Percentiles rank a stretch among this genome's conserved stretches.
These are phyloP conservation scores for Ustilago sp. DNA, from an alignment of 1,284 basidiomycete species.

Conservation along the genomic window DNA sequence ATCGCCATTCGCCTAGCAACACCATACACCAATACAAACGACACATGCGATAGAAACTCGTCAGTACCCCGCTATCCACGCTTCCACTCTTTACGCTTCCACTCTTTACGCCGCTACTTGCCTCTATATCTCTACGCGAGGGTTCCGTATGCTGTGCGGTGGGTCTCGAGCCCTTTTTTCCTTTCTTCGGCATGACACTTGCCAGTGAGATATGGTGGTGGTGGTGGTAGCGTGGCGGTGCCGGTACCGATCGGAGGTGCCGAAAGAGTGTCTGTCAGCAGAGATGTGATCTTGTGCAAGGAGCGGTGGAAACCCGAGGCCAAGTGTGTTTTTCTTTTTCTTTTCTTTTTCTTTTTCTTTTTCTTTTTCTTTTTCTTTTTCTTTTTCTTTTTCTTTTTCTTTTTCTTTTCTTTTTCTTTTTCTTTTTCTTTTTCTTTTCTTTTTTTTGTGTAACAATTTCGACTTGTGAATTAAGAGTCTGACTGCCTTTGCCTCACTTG, in stretches of 20 bases:
- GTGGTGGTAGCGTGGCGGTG: background rate
- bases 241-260: background rate
- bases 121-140: conserved; percentile 37
- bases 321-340: background rate
- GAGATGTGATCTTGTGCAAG: conserved; percentile 1
- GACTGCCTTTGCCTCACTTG: too few relatives aligned
- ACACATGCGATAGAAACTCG: too few relatives aligned
- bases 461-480: too few relatives aligned
- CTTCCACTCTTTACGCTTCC: too few relatives aligned
- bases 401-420: too few relatives aligned
- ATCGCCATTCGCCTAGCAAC: background rate
- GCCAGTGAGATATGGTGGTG: too few relatives aligned
- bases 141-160: conserved; percentile 24
- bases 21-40: too few relatives aligned
- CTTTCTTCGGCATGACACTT: conserved; percentile 43
- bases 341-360: too few relatives aligned
- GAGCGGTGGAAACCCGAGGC: background rate
- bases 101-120: conserved; percentile 1
- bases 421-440: too few relatives aligned
- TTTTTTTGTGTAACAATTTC: conserved; percentile 17
- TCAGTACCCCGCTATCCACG: too few relatives aligned
- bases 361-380: too few relatives aligned
- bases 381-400: too few relatives aligned
- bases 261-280: background rate
- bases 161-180: conserved; percentile 36